These are phyloP conservation scores for Cucumis hystrix DNA, from an alignment of 306 rosid species.

Conservation along the genomic window DNA sequence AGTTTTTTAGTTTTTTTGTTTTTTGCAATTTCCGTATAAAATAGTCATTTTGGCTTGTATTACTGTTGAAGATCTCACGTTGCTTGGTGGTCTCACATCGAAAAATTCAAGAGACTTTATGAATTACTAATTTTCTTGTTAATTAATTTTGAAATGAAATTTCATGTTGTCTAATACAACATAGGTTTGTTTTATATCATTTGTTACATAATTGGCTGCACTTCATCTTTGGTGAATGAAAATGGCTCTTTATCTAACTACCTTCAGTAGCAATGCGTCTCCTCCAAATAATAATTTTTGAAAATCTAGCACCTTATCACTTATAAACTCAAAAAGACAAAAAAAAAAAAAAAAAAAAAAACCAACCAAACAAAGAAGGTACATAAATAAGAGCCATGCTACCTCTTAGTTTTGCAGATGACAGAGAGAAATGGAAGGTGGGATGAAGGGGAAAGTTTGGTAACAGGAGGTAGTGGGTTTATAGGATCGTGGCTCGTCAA, in stretches of 20 bases:
- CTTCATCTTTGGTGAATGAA: too few relatives aligned
- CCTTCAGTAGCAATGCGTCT: not conserved
- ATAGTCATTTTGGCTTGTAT: too few relatives aligned
- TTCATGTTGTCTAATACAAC: too few relatives aligned
- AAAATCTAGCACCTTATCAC: not conserved
- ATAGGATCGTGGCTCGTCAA: conserved; percentile 48
- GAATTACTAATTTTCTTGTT: too few relatives aligned
- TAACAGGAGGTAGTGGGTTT: conserved; percentile 52
- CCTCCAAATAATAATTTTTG: not conserved
- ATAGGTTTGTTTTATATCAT: too few relatives aligned
- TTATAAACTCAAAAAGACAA: not conserved
- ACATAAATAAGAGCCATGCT: not conserved
- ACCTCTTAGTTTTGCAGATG: not conserved
- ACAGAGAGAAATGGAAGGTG: conserved; percentile 9
- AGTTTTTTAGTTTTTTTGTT: too few relatives aligned
- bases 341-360: not conserved
- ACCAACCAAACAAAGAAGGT: not conserved
- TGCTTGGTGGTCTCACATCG: too few relatives aligned
- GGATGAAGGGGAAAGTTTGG: conserved; percentile 5
- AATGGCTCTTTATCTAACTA: not conserved
- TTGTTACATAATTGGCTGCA: too few relatives aligned
- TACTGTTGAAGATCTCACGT: too few relatives aligned
- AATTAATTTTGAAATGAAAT: too few relatives aligned
- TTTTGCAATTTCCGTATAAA: too few relatives aligned
- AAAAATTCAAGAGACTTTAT: too few relatives aligned